phyloP scores from a whole-genome alignment of 2,329 filamentous ascomycete species.

The Microcyclospora tardicrescens region DNA sequence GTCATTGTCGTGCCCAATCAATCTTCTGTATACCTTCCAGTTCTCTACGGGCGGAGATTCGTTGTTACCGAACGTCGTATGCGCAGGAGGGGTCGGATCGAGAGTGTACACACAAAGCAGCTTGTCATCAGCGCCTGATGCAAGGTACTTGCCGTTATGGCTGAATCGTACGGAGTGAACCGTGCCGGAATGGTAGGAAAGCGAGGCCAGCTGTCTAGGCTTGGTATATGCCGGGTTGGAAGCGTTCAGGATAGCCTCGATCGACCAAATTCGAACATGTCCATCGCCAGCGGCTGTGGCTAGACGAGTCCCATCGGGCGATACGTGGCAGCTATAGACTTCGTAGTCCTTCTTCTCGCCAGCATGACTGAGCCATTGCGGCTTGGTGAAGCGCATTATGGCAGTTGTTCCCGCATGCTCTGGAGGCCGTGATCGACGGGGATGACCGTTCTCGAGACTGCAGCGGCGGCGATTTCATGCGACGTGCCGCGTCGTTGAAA shows the following conservation, averaged over 20 bases:
- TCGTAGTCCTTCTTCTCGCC: constrained; percentile 98
- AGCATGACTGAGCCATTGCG: constrained; percentile 88
- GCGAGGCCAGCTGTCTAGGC: constrained; percentile 88
- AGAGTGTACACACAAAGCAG: constrained; percentile 95
- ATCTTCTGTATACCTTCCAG: constrained; percentile 85
- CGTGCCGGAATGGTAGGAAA: constrained; percentile 96
- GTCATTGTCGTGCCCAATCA: constrained; percentile 96
- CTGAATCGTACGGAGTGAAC: constrained; percentile 97
- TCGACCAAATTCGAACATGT: constrained; percentile 95
- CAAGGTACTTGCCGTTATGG: constrained; percentile 84
- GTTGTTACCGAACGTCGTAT: constrained; percentile 70
- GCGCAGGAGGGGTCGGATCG: constrained; percentile 64
- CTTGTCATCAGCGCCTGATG: constrained; percentile 95
- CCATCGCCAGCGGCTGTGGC: constrained; percentile 95
- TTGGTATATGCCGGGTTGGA: constrained; percentile 56
- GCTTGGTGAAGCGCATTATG: constrained; percentile 63
- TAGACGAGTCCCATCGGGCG: constrained; percentile 79
- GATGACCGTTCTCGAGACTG: too few relatives aligned
- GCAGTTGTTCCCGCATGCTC: too few relatives aligned
- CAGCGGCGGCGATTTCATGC: too few relatives aligned
- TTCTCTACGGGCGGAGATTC: constrained; percentile 91
- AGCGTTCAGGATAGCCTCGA: constrained; percentile 78
- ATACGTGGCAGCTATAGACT: constrained; percentile 96
- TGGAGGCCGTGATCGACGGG: too few relatives aligned
- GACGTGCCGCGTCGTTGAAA: too few relatives aligned